Conservation (phyloP, 371 early-diverging fungal genomes). For the Rhizopus sp. region DNA sequence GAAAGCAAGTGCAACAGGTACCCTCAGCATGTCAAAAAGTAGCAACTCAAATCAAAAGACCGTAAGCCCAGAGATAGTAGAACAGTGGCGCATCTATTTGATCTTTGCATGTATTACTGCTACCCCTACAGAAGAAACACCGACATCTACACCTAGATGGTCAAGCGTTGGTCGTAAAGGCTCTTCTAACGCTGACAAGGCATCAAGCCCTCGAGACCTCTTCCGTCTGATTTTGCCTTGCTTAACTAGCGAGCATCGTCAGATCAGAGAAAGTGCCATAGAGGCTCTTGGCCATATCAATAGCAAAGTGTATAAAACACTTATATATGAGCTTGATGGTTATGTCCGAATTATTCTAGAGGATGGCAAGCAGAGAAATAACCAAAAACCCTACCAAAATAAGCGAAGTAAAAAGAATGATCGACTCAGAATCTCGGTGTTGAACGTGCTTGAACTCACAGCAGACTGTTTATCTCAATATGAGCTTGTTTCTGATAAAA, state of each 20-base stretch:
- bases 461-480: slow-evolving; percentile 67
- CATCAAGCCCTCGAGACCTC: slow-evolving; percentile 60
- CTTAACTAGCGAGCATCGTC: slow-evolving; percentile 70
- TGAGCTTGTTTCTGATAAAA: slow-evolving; percentile 63
- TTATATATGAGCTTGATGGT: slow-evolving; percentile 71
- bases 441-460: slow-evolving; percentile 73
- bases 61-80: slow-evolving; percentile 65
- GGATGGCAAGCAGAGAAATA: slow-evolving; percentile 60
- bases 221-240: slow-evolving; percentile 66
- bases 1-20: slow-evolving; percentile 40
- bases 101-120: slow-evolving; percentile 71
- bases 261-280: slow-evolving; percentile 74
- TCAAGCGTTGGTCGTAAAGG: slow-evolving; percentile 58
- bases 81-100: slow-evolving; percentile 80
- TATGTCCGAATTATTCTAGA: slow-evolving; percentile 67
- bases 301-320: slow-evolving; percentile 61
- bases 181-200: slow-evolving; percentile 50
- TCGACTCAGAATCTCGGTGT: slow-evolving; percentile 73
- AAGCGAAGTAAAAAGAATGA: slow-evolving; percentile 71
- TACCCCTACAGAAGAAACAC: slow-evolving; percentile 31
- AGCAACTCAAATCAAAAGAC: slow-evolving; percentile 36
- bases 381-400: slow-evolving; percentile 61
- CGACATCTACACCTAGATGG: slow-evolving; percentile 34
- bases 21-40: slow-evolving; percentile 46
- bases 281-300: slow-evolving; percentile 74